Evolutionary conservation across 2,329 filamentous ascomycete genomes (phyloP).

Genomic region (Trichoderma hamatum): DNA sequence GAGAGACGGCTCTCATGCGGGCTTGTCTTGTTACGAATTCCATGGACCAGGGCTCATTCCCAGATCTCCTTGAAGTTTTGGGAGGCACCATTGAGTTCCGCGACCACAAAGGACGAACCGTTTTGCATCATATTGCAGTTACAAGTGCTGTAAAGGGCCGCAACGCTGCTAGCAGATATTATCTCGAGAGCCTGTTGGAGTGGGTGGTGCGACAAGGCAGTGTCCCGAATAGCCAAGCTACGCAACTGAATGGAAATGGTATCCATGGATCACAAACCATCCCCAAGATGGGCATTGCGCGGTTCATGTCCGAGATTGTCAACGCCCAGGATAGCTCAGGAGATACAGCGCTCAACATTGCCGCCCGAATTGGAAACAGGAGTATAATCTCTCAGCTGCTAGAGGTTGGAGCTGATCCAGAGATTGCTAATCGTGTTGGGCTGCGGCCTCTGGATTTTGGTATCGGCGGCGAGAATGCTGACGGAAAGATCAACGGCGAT

Average conservation of each 20-base stretch:
- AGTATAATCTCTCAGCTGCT: constrained; percentile 96
- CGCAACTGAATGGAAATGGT: constrained; percentile 38
- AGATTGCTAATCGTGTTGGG: constrained; percentile 86
- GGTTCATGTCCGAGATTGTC: constrained; percentile 96
- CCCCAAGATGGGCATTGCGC: constrained; percentile 80
- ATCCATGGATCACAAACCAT: constrained; percentile 48
- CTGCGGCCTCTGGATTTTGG: constrained; percentile 93
- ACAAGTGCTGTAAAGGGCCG: constrained; percentile 95
- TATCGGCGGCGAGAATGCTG: constrained; percentile 68
- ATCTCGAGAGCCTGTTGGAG: constrained; percentile 90
- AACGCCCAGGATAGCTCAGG: constrained; percentile 93
- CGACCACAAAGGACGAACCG: constrained; percentile 86
- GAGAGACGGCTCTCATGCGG: constrained; percentile 91
- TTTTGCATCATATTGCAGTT: constrained; percentile 93
- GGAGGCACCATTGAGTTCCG: constrained; percentile 88
- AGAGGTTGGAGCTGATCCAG: constrained; percentile 92
- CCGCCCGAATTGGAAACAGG: constrained; percentile 86
- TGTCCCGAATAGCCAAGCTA: constrained; percentile 56
- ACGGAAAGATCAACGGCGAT: constrained; percentile 50
- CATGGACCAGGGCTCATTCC: constrained; percentile 86
- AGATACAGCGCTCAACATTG: constrained; percentile 93
- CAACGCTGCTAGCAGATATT: constrained; percentile 89
- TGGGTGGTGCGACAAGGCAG: constrained; percentile 89
- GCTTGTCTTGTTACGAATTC: constrained; percentile 94
- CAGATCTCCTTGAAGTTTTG: constrained; percentile 84